Evolutionary conservation across 2,329 filamentous ascomycete species (phyloP), one percentile per base, ranked within the genome.

Genomic region (Pleomassaria siparia): DNA sequence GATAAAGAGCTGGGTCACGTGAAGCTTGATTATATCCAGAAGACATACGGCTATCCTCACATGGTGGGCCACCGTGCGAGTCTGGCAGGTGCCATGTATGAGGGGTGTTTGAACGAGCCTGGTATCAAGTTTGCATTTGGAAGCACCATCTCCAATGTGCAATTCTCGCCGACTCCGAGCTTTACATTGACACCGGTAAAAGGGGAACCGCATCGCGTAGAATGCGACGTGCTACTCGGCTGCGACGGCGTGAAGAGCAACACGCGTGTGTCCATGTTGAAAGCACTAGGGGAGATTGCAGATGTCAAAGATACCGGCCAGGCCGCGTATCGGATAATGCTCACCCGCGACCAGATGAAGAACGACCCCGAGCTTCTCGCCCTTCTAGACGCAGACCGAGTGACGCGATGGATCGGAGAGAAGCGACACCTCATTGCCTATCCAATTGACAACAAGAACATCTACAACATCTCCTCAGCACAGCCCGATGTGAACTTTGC

Each of bases 261-360:
- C 28, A 70, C 75, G 7, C 72, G 71, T 25, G 71, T 75, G 7
- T 71, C 78, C 29, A 76, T 89, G 66, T 77, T 88, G 1, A 69
- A 74, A 28, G 71, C 74, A 33, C 71, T 82, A 1, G 75, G 77
- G 35, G 72, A 78, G 52, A 67, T 72, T 5, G 79, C 79, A 18
- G 75, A 81, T 44, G 81, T 86, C 57, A 75, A 83, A 49, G 85
- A 89, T 54, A 89, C 87, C 0, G 83, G 86, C 3, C 86, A 91
- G 71, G 88, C 88, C 0, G 86, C 87, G 2, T 91, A 91, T 73
- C 82, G 88, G 11, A 88, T 91, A 69, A 87, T 91, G 81, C 77
- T 91, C 15, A 81, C 79, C 1, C 81, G 87, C 11, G 78, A 82
- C 24, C 77, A 86, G 49, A 87, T 91, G 81, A 70, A 77, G 46